Evolutionary conservation across 306 rosid genomes (phyloP).

Genomic region (Biancaea sappan): DNA sequence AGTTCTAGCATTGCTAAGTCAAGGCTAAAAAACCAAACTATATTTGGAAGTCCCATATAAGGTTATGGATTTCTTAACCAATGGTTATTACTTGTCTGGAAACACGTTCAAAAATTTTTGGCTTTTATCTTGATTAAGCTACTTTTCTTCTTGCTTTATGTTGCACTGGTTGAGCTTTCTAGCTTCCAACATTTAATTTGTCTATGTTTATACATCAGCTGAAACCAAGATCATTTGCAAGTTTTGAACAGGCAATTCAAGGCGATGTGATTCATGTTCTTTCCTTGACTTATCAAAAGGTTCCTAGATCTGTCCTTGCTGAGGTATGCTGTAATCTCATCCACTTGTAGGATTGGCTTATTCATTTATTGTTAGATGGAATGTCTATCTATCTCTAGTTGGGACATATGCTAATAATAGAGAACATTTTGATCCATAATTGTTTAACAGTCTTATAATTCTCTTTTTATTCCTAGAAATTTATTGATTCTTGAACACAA

Average conservation of each 20-base stretch:
- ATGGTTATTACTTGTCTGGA: not conserved
- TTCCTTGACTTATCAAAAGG: slow-evolving; percentile 81
- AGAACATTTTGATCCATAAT: not conserved
- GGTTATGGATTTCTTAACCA: too few relatives aligned
- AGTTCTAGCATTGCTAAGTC: too few relatives aligned
- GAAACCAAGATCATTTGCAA: slow-evolving; percentile 37
- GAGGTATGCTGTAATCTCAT: slow-evolving; percentile 60
- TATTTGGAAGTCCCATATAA: too few relatives aligned
- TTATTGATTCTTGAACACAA: slow-evolving; percentile 17
- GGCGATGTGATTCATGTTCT: slow-evolving; percentile 69
- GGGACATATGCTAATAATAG: not conserved
- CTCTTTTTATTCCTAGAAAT: not conserved
- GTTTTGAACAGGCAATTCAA: slow-evolving; percentile 69
- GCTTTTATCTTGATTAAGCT: not conserved
- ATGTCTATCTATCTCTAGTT: slow-evolving; percentile 4
- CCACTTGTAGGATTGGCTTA: not conserved
- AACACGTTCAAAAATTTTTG: not conserved
- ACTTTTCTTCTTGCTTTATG: not conserved
- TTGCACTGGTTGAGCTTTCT: too few relatives aligned
- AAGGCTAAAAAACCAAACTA: too few relatives aligned
- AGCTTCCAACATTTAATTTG: too few relatives aligned
- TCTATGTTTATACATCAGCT: not conserved
- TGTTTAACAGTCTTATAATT: too few relatives aligned
- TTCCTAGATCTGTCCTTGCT: slow-evolving; percentile 86
- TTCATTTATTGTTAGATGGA: not conserved